phyloP scores from a whole-genome alignment of 2,329 filamentous ascomycete genomes.

The Fusarium heterosporum region DNA sequence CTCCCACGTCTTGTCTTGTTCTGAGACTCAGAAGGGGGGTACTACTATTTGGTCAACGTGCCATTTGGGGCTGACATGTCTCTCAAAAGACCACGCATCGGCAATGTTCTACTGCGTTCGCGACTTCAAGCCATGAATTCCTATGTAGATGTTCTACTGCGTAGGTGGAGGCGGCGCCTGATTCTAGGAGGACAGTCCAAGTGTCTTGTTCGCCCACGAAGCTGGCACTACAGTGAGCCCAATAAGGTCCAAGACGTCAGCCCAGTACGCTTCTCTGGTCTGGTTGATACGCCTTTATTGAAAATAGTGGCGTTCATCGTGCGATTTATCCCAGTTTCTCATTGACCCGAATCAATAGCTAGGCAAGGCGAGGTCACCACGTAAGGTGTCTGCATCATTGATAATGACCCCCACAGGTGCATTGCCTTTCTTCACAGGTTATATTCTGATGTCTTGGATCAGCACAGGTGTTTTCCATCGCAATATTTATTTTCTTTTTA shows the following conservation, averaged over 20 bases:
- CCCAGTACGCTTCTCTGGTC: constrained; percentile 18
- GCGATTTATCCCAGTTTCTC: constrained; percentile 13
- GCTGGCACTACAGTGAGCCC: constrained; percentile 17
- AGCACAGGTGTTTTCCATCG: not conserved
- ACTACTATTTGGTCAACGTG: constrained; percentile 4
- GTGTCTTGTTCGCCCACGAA: constrained; percentile 25
- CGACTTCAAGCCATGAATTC: constrained; percentile 35
- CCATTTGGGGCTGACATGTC: constrained; percentile 28
- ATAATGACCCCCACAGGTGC: not conserved
- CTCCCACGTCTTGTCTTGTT: constrained; percentile 11
- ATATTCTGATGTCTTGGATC: not conserved
- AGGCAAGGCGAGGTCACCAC: not conserved
- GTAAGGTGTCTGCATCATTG: constrained; percentile 1
- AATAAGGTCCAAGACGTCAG: constrained; percentile 15
- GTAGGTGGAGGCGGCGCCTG: constrained; percentile 4
- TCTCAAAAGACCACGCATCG: constrained; percentile 18
- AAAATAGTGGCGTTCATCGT: not conserved
- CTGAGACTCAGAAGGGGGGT: constrained; percentile 12
- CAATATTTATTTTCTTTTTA: constrained; percentile 24
- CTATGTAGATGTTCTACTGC: constrained; percentile 21
- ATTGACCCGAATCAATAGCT: constrained; percentile 14
- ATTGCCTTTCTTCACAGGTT: not conserved
- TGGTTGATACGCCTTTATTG: constrained; percentile 4
- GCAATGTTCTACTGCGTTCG: constrained; percentile 29
- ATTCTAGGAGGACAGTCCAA: not conserved